Conservation (phyloP, 2,329 filamentous ascomycete species). For the Hypoxylon sp. region DNA sequence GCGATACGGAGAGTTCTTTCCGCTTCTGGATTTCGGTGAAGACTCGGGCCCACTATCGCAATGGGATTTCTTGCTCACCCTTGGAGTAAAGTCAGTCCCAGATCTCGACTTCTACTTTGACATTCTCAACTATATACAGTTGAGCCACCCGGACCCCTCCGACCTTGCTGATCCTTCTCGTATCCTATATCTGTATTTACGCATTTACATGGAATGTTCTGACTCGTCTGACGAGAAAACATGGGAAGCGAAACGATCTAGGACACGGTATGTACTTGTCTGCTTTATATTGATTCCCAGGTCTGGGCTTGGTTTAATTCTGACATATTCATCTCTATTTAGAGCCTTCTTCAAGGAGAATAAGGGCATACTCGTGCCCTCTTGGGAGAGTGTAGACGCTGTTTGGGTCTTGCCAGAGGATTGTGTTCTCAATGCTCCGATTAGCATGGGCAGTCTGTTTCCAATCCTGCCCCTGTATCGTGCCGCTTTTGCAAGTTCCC, state of each 20-base stretch:
- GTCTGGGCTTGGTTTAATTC: neutral
- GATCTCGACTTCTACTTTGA: slow-evolving; percentile 22
- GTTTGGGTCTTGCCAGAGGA: neutral
- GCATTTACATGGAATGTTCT: slow-evolving; percentile 11
- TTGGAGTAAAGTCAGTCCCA: slow-evolving; percentile 5
- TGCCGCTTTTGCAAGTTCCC: neutral
- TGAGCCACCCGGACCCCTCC: neutral
- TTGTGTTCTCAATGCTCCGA: slow-evolving; percentile 19
- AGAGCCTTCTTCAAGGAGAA: neutral
- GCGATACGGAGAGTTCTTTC: slow-evolving; percentile 16
- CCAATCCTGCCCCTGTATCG: slow-evolving; percentile 16
- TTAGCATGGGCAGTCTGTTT: neutral
- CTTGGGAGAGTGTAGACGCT: neutral
- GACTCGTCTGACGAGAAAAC: neutral
- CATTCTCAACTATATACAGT: slow-evolving; percentile 5
- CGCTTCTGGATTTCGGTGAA: slow-evolving; percentile 16
- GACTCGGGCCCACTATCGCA: neutral
- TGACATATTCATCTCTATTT: neutral
- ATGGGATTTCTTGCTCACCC: slow-evolving; percentile 11
- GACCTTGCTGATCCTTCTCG: slow-evolving; percentile 9
- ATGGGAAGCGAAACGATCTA: neutral
- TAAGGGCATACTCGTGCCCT: neutral
- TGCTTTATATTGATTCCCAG: too few species aligned
- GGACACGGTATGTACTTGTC: slow-evolving; percentile 10
- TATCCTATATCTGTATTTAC: slow-evolving; percentile 16